phyloP scores from a whole-genome alignment of 257 asterid species.

The Solanum acaule region DNA sequence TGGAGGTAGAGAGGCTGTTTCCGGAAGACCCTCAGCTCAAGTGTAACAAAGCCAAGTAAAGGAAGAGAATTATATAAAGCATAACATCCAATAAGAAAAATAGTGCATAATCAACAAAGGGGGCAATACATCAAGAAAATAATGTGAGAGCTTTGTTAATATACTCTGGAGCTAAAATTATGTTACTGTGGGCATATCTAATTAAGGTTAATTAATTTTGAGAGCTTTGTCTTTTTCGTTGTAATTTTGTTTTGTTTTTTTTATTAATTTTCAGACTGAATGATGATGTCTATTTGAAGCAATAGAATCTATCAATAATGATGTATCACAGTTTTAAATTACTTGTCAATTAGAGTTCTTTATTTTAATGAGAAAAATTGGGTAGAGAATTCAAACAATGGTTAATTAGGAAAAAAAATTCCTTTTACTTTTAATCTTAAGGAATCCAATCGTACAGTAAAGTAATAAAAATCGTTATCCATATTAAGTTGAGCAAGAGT shows the following conservation, averaged over 20 bases:
- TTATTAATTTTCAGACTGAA: neutral
- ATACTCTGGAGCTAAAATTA: neutral
- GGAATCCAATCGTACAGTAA: slow-evolving; percentile 4
- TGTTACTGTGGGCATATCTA: neutral
- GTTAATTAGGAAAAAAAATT: neutral
- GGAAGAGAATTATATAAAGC: no score
- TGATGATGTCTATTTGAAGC: neutral
- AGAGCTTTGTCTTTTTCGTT: neutral
- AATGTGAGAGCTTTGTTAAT: no score
- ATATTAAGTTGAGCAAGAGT: neutral
- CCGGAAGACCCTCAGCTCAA: no score
- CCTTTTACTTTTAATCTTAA: slow-evolving; percentile 1
- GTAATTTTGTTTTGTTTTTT: neutral
- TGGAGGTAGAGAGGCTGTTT: no score
- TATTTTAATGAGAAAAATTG: neutral
- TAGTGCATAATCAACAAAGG: no score
- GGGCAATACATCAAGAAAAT: no score
- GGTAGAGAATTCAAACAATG: neutral
- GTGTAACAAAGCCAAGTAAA: no score
- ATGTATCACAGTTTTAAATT: neutral
- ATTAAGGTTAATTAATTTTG: neutral
- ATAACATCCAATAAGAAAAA: no score
- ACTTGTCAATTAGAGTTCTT: neutral
- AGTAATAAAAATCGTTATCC: neutral
- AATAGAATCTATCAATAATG: neutral